Evolutionary conservation across 2,329 filamentous ascomycete genomes (phyloP).

Genomic region (Penicillium sp.): DNA sequence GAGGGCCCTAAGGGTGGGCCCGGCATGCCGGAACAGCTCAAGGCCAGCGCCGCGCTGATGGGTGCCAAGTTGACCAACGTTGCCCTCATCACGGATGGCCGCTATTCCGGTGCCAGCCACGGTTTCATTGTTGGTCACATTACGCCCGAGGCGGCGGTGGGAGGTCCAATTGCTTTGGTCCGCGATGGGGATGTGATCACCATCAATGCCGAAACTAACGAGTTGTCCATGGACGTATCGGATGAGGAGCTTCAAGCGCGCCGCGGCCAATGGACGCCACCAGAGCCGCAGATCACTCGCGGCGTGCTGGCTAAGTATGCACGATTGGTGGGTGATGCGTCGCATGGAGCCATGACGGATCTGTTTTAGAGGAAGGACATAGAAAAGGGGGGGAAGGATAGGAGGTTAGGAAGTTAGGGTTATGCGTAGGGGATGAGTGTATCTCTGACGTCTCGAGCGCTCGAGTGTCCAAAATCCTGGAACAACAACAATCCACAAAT

Average conservation of each 20-base stretch:
- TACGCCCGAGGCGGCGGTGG: constrained; percentile 83
- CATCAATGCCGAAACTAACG: constrained; percentile 80
- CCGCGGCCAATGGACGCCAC: constrained; percentile 68
- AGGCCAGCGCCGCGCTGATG: constrained; percentile 87
- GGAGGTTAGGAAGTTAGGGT: background rate
- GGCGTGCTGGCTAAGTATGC: constrained; percentile 91
- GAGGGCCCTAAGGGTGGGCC: constrained; percentile 92
- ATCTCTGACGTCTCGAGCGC: background rate
- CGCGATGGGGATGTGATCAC: constrained; percentile 78
- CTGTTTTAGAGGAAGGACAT: constrained; percentile 44
- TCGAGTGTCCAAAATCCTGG: background rate
- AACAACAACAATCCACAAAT: background rate
- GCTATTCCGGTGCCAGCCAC: constrained; percentile 85
- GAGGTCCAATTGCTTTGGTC: constrained; percentile 85
- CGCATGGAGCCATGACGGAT: constrained; percentile 88
- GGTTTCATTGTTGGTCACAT: constrained; percentile 95
- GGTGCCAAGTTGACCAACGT: constrained; percentile 85
- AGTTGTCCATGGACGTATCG: constrained; percentile 69
- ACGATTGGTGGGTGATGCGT: constrained; percentile 83
- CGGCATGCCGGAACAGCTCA: constrained; percentile 94
- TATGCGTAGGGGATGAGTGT: background rate
- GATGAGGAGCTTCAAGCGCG: constrained; percentile 70
- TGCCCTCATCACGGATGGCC: constrained; percentile 86
- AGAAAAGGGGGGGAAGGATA: background rate
- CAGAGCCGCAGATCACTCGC: constrained; percentile 71